Base-by-base conservation (phyloP, 2,329 filamentous ascomycete species). In the Microsporum audouinii region DNA sequence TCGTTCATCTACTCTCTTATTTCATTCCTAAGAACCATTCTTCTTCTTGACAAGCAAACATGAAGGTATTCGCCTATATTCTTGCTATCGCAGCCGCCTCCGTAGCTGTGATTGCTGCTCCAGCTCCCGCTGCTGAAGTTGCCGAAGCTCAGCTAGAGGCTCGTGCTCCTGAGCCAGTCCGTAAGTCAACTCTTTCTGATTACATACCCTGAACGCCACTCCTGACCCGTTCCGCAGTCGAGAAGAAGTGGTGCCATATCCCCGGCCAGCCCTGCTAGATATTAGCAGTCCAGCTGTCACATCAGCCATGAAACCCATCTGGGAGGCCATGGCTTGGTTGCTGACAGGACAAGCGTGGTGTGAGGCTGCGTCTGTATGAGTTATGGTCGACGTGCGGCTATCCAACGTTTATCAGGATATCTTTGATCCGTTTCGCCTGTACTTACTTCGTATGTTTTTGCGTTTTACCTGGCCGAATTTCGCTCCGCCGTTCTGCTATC, bases 61-160 rank as follows among this genome's bases (percentile, higher is more conserved):
- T 82, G 80, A 81, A 79, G 73, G 66, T 80, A 69, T 71, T 75
- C 65, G 68, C 73, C 60, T 61, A 79, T 59, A 66, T 78, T 59
- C 67, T 74, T 56, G 71, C 76, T 60, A 66, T 78, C 58, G 63
- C 80, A 57, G 74, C 75, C 59, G 73, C 73, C 57, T 68, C 70
- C 41, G 68, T 70, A 53, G 63, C 70, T 36, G 71, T 72, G 38
- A 69, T 65, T 47, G 66, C 70, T 31, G 53, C 68, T 23, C 70
- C 69, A 43, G 51, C 57, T 33, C 55, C 49, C 56, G 49, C 61
- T 38, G 53, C 53, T 8, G 53, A 61, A 36, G 36, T 58, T 36
- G 58, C 53, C 10, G 49, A 63, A 55, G 59, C 57, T 31, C 36
- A 39, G 27, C 34, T 36, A 38, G 45, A 59, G 12, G 49, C 39